Conservation (phyloP, 1,284 basidiomycete species). For the Boletus semigastroideus region DNA sequence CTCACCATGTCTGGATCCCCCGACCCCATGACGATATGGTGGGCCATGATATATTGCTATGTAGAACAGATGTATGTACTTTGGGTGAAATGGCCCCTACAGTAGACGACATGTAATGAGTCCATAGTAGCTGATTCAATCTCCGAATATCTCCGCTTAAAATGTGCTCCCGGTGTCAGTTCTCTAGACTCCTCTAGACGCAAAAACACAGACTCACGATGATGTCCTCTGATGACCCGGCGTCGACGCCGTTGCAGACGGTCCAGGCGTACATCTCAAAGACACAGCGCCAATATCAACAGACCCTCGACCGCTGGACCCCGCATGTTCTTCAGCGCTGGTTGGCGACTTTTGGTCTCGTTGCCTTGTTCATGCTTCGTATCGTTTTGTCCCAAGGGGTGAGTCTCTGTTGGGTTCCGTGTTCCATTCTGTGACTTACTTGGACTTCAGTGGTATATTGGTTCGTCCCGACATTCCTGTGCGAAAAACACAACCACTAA, state of each 20-base stretch:
- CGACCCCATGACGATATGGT: too few species aligned
- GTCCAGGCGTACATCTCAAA: constrained; percentile 31
- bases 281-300: constrained; percentile 74
- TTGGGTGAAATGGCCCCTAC: too few species aligned
- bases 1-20: too few species aligned
- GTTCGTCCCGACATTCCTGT: constrained; percentile 40
- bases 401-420: constrained; percentile 38
- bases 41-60: too few species aligned
- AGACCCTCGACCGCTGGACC: constrained; percentile 86
- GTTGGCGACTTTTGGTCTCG: constrained; percentile 74
- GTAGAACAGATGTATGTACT: too few species aligned
- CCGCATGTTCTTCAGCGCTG: constrained; percentile 89
- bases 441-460: constrained; percentile 82
- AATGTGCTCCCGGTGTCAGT: neutral
- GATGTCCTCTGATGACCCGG: constrained; percentile 36
- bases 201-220: constrained; percentile 16
- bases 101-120: too few species aligned
- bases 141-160: constrained; percentile 20
- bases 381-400: constrained; percentile 91
- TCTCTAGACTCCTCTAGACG: neutral
- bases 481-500: constrained; percentile 4
- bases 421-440: constrained; percentile 15
- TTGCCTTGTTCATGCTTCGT: constrained; percentile 81
- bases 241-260: constrained; percentile 29
- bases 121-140: constrained; percentile 1